Conservation (phyloP, 2,329 filamentous ascomycete genomes). For the Talaromyces sp. region DNA sequence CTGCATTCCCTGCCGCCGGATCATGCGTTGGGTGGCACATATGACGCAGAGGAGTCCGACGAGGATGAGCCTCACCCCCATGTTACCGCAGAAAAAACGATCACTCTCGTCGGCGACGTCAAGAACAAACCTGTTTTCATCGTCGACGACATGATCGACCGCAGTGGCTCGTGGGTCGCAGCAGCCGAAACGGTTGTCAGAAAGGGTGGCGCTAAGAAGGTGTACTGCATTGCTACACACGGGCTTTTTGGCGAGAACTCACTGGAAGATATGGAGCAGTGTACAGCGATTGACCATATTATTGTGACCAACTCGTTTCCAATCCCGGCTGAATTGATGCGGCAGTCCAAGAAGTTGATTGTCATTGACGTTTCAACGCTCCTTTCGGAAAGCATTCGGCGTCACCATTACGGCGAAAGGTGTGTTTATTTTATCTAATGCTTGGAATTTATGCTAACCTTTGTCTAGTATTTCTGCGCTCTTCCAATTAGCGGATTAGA, state of each 20-base stretch:
- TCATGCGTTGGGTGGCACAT: slow-evolving; percentile 73
- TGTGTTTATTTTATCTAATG: slow-evolving; percentile 36
- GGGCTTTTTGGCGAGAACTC: slow-evolving; percentile 88
- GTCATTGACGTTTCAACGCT: slow-evolving; percentile 84
- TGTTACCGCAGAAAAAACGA: slow-evolving; percentile 81
- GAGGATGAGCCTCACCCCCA: slow-evolving; percentile 70
- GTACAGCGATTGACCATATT: slow-evolving; percentile 88
- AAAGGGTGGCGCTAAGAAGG: slow-evolving; percentile 81
- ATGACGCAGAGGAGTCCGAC: slow-evolving; percentile 80
- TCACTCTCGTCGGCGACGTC: slow-evolving; percentile 95
- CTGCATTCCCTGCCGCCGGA: slow-evolving; percentile 68
- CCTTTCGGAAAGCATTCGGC: slow-evolving; percentile 83
- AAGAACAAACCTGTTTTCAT: slow-evolving; percentile 83
- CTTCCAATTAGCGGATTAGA: slow-evolving; percentile 57
- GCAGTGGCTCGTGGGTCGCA: slow-evolving; percentile 92
- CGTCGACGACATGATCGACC: slow-evolving; percentile 99
- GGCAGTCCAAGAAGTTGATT: slow-evolving; percentile 72
- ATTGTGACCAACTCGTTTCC: slow-evolving; percentile 97
- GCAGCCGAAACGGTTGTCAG: slow-evolving; percentile 96
- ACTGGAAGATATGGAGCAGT: slow-evolving; percentile 81
- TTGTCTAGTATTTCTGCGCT: slow-evolving; percentile 44
- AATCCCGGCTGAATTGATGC: slow-evolving; percentile 67
- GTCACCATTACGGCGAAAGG: slow-evolving; percentile 90
- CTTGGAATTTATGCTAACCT: slow-evolving; percentile 15
- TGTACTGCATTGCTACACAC: slow-evolving; percentile 97